Conservation (phyloP, 345 rosid genomes). For the Corchorus capsularis region DNA sequence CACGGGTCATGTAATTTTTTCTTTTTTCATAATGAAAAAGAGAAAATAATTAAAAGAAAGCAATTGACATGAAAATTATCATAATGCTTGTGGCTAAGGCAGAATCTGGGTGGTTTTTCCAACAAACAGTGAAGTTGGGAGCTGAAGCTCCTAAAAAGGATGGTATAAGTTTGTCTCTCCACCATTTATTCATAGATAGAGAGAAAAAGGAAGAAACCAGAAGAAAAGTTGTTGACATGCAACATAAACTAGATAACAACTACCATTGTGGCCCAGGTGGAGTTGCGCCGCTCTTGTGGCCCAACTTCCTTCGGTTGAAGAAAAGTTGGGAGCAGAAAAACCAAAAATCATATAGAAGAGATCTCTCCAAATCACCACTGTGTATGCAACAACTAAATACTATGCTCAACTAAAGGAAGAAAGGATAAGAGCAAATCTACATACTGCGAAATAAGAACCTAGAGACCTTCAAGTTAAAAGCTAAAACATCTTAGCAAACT, state of each 20-base stretch:
- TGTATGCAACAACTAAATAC: background rate
- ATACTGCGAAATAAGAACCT: too few species aligned
- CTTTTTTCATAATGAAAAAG: background rate
- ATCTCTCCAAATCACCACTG: background rate
- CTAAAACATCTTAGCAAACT: background rate
- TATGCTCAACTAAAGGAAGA: background rate
- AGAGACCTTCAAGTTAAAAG: background rate
- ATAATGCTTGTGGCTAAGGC: background rate
- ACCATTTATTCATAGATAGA: background rate
- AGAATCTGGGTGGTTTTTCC: conserved; percentile 9
- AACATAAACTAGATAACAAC: conserved; percentile 11
- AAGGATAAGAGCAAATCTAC: too few species aligned
- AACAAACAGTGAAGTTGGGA: background rate
- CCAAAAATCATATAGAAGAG: background rate
- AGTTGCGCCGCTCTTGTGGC: background rate
- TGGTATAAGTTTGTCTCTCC: background rate
- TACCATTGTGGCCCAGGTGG: conserved; percentile 6
- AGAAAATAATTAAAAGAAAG: background rate
- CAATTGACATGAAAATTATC: background rate
- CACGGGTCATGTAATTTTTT: background rate
- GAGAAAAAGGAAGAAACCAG: background rate
- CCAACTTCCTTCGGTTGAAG: background rate
- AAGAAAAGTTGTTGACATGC: conserved; percentile 3
- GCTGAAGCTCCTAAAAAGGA: conserved; percentile 13
- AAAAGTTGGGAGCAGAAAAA: background rate